Evolutionary conservation across 2,329 filamentous ascomycete genomes (phyloP), one percentile per base, ranked within the genome.

Genomic region (Geosmithia morbida): DNA sequence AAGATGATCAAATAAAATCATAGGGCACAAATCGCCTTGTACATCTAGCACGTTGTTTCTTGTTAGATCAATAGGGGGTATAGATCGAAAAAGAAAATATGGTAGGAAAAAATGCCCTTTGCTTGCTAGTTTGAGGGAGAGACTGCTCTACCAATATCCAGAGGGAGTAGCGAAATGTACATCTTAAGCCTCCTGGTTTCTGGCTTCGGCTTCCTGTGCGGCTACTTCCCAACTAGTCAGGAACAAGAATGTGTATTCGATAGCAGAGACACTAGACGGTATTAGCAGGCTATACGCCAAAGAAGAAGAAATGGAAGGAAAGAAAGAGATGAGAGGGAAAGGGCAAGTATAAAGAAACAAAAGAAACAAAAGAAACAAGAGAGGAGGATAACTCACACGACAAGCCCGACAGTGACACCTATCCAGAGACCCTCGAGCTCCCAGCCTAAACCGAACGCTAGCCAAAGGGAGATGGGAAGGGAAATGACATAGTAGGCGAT

Each of bases 401-500:
- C 64, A 14, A 94, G 66, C 1, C 85, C 89, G 52, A 94, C 62
- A 0, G 81, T 83, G 7, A 88, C 78, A 18, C 87, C 85, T 13
- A 72, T 68, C 90, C 90, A 97, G 17, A 97, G 68, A 1, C 90
- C 90, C 48, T 78, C 71, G 39, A 97, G 67, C 44, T 79, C 78
- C 87, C 85, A 94, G 18, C 72, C 72, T 3, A 89, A 66, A 0
- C 79, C 83, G 61, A 97, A 95, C 0, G 81, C 84, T 0, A 84
- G 77, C 4, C 75, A 78, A 53, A 96, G 83, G 40, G 83, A 87
- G 33, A 95, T 77, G 0, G 92, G 90, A 63, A 97, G 71, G 0
- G 87, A 90, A 22, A 97, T 74, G 17, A 77, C 68, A 63, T 97
- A 98, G 66, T 96, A 96, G 19, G 83, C 82, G 45, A 87, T 77